phyloP scores from a whole-genome alignment of 2,329 filamentous ascomycete genomes.

The Zelopaecilomyces penicillatus region DNA sequence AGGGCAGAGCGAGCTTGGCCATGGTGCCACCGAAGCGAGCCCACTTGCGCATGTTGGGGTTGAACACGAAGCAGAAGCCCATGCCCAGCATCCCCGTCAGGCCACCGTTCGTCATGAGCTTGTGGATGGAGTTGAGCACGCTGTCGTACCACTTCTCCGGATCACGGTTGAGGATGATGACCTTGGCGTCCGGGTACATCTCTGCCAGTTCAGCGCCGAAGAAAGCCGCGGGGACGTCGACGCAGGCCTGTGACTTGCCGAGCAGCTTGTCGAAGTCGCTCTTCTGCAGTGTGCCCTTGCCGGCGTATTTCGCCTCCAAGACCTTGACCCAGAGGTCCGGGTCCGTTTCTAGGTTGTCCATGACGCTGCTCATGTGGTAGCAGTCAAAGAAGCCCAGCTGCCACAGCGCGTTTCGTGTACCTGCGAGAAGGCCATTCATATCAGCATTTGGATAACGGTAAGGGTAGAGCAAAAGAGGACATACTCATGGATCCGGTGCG shows the following conservation, averaged over 20 bases:
- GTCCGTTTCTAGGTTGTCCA: constrained; percentile 17
- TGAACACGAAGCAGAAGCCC: constrained; percentile 22
- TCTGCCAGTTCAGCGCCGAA: constrained; percentile 29
- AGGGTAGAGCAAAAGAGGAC: constrained; percentile 1
- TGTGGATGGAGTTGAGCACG: constrained; percentile 17
- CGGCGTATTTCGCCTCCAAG: constrained; percentile 24
- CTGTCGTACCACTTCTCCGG: constrained; percentile 30
- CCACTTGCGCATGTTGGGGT: constrained; percentile 17
- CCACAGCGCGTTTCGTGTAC: constrained; percentile 24
- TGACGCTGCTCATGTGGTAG: constrained; percentile 27
- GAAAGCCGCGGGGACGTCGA: constrained; percentile 50
- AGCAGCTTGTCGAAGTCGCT: constrained; percentile 39
- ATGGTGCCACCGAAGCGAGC: constrained; percentile 20
- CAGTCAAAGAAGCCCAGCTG: constrained; percentile 28
- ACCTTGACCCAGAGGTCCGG: constrained; percentile 22
- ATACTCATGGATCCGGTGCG: constrained; percentile 31
- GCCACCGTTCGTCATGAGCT: background rate
- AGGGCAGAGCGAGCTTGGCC: constrained; percentile 17
- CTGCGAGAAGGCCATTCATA: constrained; percentile 11
- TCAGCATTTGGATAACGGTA: background rate
- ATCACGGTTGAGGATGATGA: constrained; percentile 31
- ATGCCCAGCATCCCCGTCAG: background rate
- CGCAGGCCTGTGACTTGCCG: constrained; percentile 40
- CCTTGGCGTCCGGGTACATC: constrained; percentile 27
- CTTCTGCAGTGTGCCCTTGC: constrained; percentile 22